A percentile compares a stretch with the other conserved stretches of the same genome.
Conservation (phyloP, 192 early-diverging fungal genomes). For the Podila epicladia region DNA sequence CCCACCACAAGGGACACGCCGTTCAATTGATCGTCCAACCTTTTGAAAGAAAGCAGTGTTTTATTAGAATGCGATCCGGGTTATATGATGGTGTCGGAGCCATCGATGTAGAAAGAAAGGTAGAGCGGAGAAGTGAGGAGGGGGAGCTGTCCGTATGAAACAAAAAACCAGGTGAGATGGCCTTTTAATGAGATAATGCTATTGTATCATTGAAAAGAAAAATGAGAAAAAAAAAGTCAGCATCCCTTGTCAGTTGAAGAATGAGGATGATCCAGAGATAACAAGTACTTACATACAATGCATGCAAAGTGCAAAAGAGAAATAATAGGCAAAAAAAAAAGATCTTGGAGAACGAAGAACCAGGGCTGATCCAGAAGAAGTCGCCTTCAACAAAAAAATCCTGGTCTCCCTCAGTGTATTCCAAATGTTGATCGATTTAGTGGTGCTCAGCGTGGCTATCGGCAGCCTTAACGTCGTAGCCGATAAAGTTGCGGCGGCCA, state of each 20-base stretch:
- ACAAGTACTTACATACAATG: slow-evolving; percentile 3
- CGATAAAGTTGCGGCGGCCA: slow-evolving; percentile 63
- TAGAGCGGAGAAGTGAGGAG: slow-evolving; percentile 3
- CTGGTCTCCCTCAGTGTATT: too few species aligned
- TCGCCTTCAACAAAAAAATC: not conserved
- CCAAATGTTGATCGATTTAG: not conserved
- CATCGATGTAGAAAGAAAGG: too few species aligned
- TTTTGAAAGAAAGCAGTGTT: not conserved
- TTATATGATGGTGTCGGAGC: too few species aligned
- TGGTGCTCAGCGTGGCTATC: slow-evolving; percentile 5
- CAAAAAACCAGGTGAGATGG: not conserved
- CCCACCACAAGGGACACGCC: too few species aligned
- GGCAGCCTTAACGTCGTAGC: slow-evolving; percentile 56
- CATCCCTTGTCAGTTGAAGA: too few species aligned
- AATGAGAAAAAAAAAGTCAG: too few species aligned
- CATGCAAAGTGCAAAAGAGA: slow-evolving; percentile 1
- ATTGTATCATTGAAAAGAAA: too few species aligned
- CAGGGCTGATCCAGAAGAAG: not conserved
- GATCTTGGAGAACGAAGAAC: not conserved
- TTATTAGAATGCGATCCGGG: not conserved
- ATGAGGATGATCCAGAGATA: too few species aligned
- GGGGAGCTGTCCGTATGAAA: slow-evolving; percentile 1
- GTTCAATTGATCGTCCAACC: too few species aligned
- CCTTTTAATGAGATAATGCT: too few species aligned
- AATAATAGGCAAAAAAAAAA: not conserved